Conservation (phyloP, 2,329 filamentous ascomycete species). For the Epichloe brachyelytri region DNA sequence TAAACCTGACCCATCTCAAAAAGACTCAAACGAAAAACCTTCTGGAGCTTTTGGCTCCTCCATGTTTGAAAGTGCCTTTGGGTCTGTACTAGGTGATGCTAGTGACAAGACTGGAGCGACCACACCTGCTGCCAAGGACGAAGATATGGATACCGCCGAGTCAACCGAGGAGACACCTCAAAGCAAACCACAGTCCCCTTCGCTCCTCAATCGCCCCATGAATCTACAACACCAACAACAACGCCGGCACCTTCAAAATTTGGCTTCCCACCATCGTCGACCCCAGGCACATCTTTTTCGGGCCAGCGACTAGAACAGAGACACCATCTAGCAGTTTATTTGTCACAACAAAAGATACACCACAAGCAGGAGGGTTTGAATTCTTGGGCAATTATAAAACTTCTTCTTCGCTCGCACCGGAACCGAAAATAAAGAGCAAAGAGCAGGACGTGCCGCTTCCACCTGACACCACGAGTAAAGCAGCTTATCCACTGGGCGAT, state of each 20-base stretch:
- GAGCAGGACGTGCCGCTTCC: slow-evolving; percentile 33
- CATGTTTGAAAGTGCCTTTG: slow-evolving; percentile 50
- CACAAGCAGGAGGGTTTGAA: slow-evolving; percentile 12
- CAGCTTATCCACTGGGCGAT: slow-evolving; percentile 33
- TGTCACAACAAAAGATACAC: slow-evolving; percentile 15
- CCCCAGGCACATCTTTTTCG: slow-evolving; percentile 22
- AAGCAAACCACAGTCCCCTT: slow-evolving; percentile 22
- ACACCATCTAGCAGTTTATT: slow-evolving; percentile 16
- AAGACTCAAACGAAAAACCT: slow-evolving; percentile 43
- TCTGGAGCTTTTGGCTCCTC: slow-evolving; percentile 27
- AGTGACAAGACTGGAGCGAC: slow-evolving; percentile 24
- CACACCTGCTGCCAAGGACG: slow-evolving; percentile 30
- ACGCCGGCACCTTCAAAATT: slow-evolving; percentile 39
- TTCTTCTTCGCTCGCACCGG: slow-evolving; percentile 2
- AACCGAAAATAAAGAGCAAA: slow-evolving; percentile 24
- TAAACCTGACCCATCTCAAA: slow-evolving; percentile 47
- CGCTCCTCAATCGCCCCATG: slow-evolving; percentile 14
- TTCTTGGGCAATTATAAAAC: slow-evolving; percentile 13
- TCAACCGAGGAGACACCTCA: slow-evolving; percentile 22
- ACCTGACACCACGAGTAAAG: slow-evolving; percentile 43
- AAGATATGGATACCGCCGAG: slow-evolving; percentile 36
- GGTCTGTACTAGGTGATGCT: slow-evolving; percentile 40
- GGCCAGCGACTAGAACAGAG: slow-evolving; percentile 18
- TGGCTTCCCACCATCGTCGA: slow-evolving; percentile 23
- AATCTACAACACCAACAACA: slow-evolving; percentile 36